Evolutionary conservation across 495 filamentous ascomycete species (phyloP).

Genomic region (Barbatosphaeria neglecta): DNA sequence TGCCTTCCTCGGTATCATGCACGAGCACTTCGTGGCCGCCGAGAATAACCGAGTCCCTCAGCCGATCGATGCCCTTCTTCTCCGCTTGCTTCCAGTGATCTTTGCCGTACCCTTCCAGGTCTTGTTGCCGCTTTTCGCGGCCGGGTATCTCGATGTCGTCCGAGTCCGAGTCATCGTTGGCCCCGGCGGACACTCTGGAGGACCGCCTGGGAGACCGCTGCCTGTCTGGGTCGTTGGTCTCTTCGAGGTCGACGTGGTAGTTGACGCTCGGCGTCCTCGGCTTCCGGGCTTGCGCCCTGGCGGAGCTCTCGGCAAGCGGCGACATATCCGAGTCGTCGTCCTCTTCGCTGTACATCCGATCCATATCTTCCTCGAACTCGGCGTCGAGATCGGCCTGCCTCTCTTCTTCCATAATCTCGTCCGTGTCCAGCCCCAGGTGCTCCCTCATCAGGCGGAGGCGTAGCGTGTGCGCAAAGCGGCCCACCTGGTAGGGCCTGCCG

Average conservation of each 20-base stretch:
- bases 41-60: slow-evolving; percentile 56
- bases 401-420: slow-evolving; percentile 79
- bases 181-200: slow-evolving; percentile 17
- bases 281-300: slow-evolving; percentile 2
- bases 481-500: slow-evolving; percentile 76
- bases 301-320: slow-evolving; percentile 17
- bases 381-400: slow-evolving; percentile 42
- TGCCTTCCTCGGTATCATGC: slow-evolving; percentile 47
- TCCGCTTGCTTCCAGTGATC: slow-evolving; percentile 56
- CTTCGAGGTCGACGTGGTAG: slow-evolving; percentile 67
- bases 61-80: slow-evolving; percentile 41
- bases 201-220: too few relatives aligned
- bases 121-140: slow-evolving; percentile 53
- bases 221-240: slow-evolving; percentile 50
- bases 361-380: slow-evolving; percentile 41
- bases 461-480: slow-evolving; percentile 84
- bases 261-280: slow-evolving; percentile 58
- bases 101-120: slow-evolving; percentile 63
- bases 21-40: slow-evolving; percentile 56
- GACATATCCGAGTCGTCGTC: slow-evolving; percentile 19
- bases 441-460: slow-evolving; percentile 93
- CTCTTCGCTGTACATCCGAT: slow-evolving; percentile 35
- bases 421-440: slow-evolving; percentile 89
- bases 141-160: slow-evolving; percentile 15
- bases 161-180: slow-evolving; percentile 22